phyloP scores from a whole-genome alignment of 2,329 filamentous ascomycete genomes.

The Orbilia quercus region DNA sequence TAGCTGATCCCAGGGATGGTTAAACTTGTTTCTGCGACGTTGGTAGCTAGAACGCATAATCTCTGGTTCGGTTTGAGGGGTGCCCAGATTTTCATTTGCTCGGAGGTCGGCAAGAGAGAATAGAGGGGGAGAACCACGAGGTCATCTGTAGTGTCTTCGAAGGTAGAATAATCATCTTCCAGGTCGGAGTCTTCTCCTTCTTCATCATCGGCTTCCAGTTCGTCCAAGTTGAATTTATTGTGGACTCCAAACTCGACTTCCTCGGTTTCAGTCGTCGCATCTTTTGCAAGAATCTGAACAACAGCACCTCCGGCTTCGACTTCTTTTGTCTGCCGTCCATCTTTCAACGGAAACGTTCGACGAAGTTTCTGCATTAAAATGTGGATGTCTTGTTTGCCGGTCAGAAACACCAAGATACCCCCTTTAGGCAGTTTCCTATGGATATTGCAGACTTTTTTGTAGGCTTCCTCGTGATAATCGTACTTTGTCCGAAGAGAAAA shows the following conservation, averaged over 20 bases:
- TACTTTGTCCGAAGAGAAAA: constrained; percentile 83
- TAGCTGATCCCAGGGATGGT: constrained; percentile 96
- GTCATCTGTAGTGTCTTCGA: constrained; percentile 73
- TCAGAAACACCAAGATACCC: constrained; percentile 90
- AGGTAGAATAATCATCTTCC: constrained; percentile 66
- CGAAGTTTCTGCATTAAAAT: constrained; percentile 83
- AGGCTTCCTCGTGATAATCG: constrained; percentile 92
- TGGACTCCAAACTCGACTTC: constrained; percentile 83
- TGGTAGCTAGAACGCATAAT: constrained; percentile 90
- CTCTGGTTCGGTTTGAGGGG: constrained; percentile 82
- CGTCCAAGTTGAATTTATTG: constrained; percentile 70
- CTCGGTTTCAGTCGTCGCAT: constrained; percentile 81
- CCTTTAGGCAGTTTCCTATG: constrained; percentile 91
- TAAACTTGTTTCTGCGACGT: constrained; percentile 95
- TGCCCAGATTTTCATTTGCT: constrained; percentile 92
- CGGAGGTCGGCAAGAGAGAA: constrained; percentile 87
- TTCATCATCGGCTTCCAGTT: constrained; percentile 70
- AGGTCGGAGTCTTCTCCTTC: constrained; percentile 72
- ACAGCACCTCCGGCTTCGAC: constrained; percentile 62
- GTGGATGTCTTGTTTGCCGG: constrained; percentile 90
- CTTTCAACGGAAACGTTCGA: constrained; percentile 67
- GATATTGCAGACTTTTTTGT: constrained; percentile 84
- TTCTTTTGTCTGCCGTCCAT: constrained; percentile 58
- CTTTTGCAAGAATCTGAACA: constrained; percentile 78
- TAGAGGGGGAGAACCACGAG: constrained; percentile 86